Evolutionary conservation across 2,329 filamentous ascomycete genomes (phyloP).

Genomic region (Verticillium dahliae): DNA sequence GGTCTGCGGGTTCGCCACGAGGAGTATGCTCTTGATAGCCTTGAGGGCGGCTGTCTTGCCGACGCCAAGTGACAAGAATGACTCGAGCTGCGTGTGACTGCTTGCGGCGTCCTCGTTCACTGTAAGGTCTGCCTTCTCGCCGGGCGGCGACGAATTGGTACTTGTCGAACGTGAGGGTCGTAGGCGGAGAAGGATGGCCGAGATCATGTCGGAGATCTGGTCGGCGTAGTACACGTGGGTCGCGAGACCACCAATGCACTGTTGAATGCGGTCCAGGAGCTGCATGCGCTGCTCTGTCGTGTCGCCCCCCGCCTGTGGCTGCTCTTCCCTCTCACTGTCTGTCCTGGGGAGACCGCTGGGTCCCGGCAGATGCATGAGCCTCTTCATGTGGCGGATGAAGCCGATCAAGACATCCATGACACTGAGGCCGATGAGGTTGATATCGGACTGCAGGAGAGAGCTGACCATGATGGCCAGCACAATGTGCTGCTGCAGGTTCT

Average conservation of each 20-base stretch:
- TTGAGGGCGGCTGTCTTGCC: slow-evolving; percentile 63
- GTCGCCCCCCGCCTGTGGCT: slow-evolving; percentile 16
- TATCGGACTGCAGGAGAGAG: slow-evolving; percentile 75
- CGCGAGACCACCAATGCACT: slow-evolving; percentile 80
- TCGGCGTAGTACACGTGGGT: slow-evolving; percentile 97
- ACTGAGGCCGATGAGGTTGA: slow-evolving; percentile 91
- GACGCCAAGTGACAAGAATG: slow-evolving; percentile 44
- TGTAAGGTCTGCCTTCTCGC: slow-evolving; percentile 36
- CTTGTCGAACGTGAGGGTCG: slow-evolving; percentile 52
- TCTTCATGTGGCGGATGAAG: slow-evolving; percentile 75
- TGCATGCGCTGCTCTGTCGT: slow-evolving; percentile 41
- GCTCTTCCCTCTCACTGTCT: slow-evolving; percentile 23
- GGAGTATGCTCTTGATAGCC: slow-evolving; percentile 74
- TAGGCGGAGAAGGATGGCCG: slow-evolving; percentile 69
- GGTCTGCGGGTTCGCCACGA: slow-evolving; percentile 68
- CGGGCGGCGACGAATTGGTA: slow-evolving; percentile 28
- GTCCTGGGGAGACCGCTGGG: slow-evolving; percentile 27
- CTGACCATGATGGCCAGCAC: slow-evolving; percentile 73
- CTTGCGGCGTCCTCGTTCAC: slow-evolving; percentile 22
- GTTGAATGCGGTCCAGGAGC: slow-evolving; percentile 63
- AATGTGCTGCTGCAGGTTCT: slow-evolving; percentile 66
- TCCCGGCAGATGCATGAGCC: slow-evolving; percentile 59
- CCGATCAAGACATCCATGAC: slow-evolving; percentile 91
- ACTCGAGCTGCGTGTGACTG: slow-evolving; percentile 38
- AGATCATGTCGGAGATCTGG: slow-evolving; percentile 91